Conservation (phyloP, 176 grass and related monocot species). For the Carex scoparia region DNA sequence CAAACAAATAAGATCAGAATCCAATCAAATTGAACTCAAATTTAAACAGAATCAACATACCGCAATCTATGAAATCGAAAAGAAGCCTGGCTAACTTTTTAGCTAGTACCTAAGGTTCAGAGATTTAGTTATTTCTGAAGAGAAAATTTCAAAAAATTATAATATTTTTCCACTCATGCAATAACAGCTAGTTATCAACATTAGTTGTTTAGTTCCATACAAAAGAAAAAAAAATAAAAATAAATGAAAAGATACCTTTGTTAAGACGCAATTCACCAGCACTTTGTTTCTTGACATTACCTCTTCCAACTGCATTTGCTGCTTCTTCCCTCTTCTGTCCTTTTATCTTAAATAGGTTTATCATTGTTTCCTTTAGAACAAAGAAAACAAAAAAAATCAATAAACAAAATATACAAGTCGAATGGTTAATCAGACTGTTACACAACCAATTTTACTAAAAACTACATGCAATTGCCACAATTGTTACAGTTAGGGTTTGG, state of each 20-base stretch:
- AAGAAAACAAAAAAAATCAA: not conserved
- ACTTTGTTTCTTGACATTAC: conserved; percentile 68
- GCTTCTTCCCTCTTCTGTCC: conserved; percentile 73
- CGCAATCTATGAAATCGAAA: not conserved
- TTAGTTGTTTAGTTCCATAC: not conserved
- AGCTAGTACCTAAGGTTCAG: not conserved
- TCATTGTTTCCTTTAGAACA: conserved; percentile 50
- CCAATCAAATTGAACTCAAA: not conserved
- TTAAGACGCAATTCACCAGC: conserved; percentile 77
- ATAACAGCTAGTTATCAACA: not conserved
- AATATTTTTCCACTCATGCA: not conserved
- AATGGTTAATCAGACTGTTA: not conserved
- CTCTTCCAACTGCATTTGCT: conserved; percentile 55
- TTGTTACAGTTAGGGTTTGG: not conserved
- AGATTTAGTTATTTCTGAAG: not conserved
- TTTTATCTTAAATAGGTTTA: conserved; percentile 89
- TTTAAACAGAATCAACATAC: not conserved
- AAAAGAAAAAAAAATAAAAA: not conserved
- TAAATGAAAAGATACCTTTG: conserved; percentile 37
- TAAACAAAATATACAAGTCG: not conserved
- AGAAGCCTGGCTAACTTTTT: not conserved
- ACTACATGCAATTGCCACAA: not conserved
- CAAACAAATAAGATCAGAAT: too few species aligned
- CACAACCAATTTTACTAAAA: not conserved
- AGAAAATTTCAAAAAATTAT: not conserved